Evolutionary conservation across 345 rosid species (phyloP).

Genomic region (Hibiscus tridactylites): DNA sequence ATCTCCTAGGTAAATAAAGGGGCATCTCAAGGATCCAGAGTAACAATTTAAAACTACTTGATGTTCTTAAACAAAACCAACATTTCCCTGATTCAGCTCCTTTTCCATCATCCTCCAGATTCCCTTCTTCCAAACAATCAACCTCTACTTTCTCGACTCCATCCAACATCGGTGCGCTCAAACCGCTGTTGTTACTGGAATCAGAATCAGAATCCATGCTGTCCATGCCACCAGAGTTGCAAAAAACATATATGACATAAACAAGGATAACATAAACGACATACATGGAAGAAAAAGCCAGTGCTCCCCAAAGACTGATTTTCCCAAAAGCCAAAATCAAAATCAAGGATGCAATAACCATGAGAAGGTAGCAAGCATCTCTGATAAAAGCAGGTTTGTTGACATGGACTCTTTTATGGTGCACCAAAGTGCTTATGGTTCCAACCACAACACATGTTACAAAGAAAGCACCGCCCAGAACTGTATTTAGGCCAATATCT

Average conservation of each 20-base stretch:
- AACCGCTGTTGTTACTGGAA: conserved; percentile 5
- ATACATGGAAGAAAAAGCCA: conserved; percentile 50
- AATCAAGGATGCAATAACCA: conserved; percentile 47
- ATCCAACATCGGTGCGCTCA: conserved; percentile 34
- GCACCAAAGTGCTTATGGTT: conserved; percentile 42
- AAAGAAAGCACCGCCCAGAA: conserved; percentile 70
- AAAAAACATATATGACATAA: conserved; percentile 28
- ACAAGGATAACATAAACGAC: conserved; percentile 51
- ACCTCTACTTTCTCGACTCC: conserved; percentile 24
- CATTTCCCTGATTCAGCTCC: conserved; percentile 10
- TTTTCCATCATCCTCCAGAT: conserved; percentile 18
- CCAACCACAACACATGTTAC: conserved; percentile 88
- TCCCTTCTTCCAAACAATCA: conserved; percentile 19
- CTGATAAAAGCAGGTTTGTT: conserved; percentile 56
- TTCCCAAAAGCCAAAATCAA: conserved; percentile 40
- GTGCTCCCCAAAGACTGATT: conserved; percentile 58
- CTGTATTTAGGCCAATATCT: conserved; percentile 61
- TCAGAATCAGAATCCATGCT: not conserved
- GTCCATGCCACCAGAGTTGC: conserved; percentile 11
- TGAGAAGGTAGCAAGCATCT: conserved; percentile 52
- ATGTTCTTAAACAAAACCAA: conserved; percentile 15
- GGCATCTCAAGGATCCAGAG: conserved; percentile 49
- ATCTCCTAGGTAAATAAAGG: conserved; percentile 61
- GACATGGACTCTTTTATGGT: conserved; percentile 29
- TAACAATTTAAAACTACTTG: conserved; percentile 21